These are phyloP conservation scores for Penicillium sp. DNA, from an alignment of 2,329 filamentous ascomycete species.

Conservation along the genomic window DNA sequence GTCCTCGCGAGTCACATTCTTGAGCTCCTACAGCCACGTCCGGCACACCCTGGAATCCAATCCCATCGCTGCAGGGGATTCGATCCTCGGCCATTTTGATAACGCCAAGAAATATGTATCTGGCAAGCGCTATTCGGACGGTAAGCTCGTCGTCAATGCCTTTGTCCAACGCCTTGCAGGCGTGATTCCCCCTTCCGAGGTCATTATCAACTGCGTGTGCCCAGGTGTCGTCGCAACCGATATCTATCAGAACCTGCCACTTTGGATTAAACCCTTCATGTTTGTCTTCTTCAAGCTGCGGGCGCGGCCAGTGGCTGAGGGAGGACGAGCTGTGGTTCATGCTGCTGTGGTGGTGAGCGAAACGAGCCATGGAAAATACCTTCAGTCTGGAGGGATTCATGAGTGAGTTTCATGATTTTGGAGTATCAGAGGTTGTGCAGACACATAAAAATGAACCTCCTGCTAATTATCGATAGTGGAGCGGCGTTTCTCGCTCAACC, in stretches of 20 bases:
- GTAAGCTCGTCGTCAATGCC: conserved; percentile 24
- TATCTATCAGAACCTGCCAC: conserved; percentile 10
- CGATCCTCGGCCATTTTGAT: conserved; percentile 11
- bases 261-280: conserved; percentile 17
- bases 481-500: background rate
- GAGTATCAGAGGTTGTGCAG: background rate
- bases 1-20: conserved; percentile 22
- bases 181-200: conserved; percentile 13
- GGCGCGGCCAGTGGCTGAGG: conserved; percentile 4
- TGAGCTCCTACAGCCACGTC: conserved; percentile 20
- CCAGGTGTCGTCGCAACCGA: conserved; percentile 21
- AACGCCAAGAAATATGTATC: conserved; percentile 1
- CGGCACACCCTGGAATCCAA: conserved; percentile 3
- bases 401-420: background rate
- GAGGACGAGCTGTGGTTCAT: conserved; percentile 17
- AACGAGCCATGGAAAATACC: conserved; percentile 23
- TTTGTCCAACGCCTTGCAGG: conserved; percentile 22
- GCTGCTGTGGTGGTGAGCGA: conserved; percentile 11
- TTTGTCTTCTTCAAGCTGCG: conserved; percentile 6
- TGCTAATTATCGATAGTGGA: background rate
- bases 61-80: background rate
- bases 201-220: conserved; percentile 27
- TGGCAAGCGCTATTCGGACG: conserved; percentile 19
- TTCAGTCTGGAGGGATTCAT: background rate
- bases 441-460: background rate